Evolutionary conservation across 164 flowering plant species (phyloP), one percentile per base, ranked within the genome.

Genomic region (Platanus orientalis): DNA sequence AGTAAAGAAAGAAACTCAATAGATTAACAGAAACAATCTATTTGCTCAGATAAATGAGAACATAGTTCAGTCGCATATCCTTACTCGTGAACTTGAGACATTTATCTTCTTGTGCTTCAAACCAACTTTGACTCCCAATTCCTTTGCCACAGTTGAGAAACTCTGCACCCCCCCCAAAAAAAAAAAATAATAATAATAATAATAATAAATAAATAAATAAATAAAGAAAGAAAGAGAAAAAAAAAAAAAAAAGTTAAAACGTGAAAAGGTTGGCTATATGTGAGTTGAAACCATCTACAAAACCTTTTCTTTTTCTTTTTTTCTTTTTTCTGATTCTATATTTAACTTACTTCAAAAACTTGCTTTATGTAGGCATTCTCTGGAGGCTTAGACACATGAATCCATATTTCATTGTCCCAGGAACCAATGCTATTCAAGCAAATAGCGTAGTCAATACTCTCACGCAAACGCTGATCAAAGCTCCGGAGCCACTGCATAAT

Each of bases 351-450:
- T 59, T 95, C 93, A 82, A 81, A 84, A 29, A 92, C 83, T 75
- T 92, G 96, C 70, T 85, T 92, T 54, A 95, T 76, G 68, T 84
- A 85, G 44, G 88, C 92, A 82, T 95, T 95, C 63, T 95, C 99
- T 75, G 99, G 97, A 74, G 99, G 97, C 79, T 95, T 95, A 25
- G 99, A 95, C 50, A 92, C 97, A 77, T 92, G 97, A 69, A 92
- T 62, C 86, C 83, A 89, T 57, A 95, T 65, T 47, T 83, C 81
- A 67, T 84, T 71, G 65, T 84, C 81, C 78, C 71, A 67, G 59
- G 94, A 89, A 26, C 97, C 97, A 76, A 95, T 75, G 71, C 92
- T 88, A 78, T 95, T 89, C 74, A 95, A 85, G 85, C 99, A 92
- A 60, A 95, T 82, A 70, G 99, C 97, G 79, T 86, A 92, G 66